Percentiles rank a stretch among this genome's conserved stretches.
Evolutionary conservation across 1,139 yeast genomes (phyloP).

Genomic region (Eremothecium gossypii): DNA sequence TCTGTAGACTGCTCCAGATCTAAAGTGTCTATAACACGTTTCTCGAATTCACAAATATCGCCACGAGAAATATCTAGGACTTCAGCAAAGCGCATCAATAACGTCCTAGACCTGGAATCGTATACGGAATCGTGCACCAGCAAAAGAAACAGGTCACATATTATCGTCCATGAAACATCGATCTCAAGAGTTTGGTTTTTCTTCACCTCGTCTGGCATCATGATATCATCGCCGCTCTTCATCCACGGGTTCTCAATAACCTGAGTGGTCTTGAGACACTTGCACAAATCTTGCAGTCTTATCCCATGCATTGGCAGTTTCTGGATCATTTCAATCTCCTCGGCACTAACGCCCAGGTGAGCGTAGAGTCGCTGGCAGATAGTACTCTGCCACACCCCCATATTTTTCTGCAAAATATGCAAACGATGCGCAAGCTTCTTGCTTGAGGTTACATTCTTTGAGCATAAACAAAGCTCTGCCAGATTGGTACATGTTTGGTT

Average conservation of each 20-base stretch:
- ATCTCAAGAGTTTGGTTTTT: slow-evolving; percentile 41
- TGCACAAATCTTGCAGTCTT: slow-evolving; percentile 59
- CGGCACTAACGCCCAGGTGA: slow-evolving; percentile 67
- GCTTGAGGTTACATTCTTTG: slow-evolving; percentile 34
- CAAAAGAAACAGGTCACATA: slow-evolving; percentile 80
- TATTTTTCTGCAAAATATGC: slow-evolving; percentile 65
- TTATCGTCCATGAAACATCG: slow-evolving; percentile 85
- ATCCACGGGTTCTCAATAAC: slow-evolving; percentile 36
- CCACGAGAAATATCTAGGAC: slow-evolving; percentile 47
- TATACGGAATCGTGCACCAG: slow-evolving; percentile 77
- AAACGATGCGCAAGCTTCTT: slow-evolving; percentile 48
- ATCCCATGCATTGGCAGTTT: slow-evolving; percentile 78
- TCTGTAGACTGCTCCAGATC: slow-evolving; percentile 72
- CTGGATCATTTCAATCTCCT: slow-evolving; percentile 83
- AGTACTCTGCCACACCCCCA: slow-evolving; percentile 78
- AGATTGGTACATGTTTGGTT: slow-evolving; percentile 76
- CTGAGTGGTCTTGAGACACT: slow-evolving; percentile 41
- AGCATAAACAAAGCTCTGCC: slow-evolving; percentile 49
- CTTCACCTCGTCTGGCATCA: slow-evolving; percentile 4
- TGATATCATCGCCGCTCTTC: slow-evolving; percentile 8
- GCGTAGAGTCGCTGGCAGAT: slow-evolving; percentile 64
- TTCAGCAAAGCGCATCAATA: slow-evolving; percentile 58
- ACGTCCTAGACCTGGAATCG: slow-evolving; percentile 79
- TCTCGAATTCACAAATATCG: slow-evolving; percentile 81
- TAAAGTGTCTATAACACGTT: slow-evolving; percentile 79